Conservation (phyloP, 2,329 filamentous ascomycete genomes). For the Massarina eburnea region DNA sequence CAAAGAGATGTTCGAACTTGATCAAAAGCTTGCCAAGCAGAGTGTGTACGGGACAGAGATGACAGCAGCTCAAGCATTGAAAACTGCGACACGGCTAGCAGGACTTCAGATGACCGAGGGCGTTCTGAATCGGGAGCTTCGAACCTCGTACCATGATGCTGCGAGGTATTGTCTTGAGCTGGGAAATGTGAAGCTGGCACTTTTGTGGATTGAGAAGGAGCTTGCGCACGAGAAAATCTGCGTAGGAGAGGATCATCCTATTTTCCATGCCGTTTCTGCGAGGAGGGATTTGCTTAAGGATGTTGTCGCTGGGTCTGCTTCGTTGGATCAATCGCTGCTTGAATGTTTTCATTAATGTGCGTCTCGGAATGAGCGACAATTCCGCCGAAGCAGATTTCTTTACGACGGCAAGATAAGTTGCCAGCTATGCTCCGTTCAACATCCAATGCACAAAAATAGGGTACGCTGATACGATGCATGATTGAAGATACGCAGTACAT, state of each 20-base stretch:
- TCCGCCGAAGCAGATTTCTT: too few relatives aligned
- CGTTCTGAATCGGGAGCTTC: slow-evolving; percentile 6
- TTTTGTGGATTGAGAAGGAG: slow-evolving; percentile 12
- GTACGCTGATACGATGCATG: too few relatives aligned
- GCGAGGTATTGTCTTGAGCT: slow-evolving; percentile 7
- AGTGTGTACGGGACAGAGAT: slow-evolving; percentile 7
- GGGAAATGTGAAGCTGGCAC: slow-evolving; percentile 7
- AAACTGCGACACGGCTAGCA: slow-evolving; percentile 7
- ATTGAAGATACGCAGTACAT: too few relatives aligned
- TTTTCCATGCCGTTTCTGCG: background rate
- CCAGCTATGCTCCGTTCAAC: too few relatives aligned
- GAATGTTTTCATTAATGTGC: slow-evolving; percentile 5
- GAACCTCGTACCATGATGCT: slow-evolving; percentile 11
- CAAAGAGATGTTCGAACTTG: slow-evolving; percentile 7
- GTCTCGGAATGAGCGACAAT: too few relatives aligned
- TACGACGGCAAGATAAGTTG: too few relatives aligned
- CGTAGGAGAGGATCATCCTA: slow-evolving; percentile 12
- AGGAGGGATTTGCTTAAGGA: slow-evolving; percentile 2
- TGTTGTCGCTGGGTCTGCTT: background rate
- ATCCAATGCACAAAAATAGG: too few relatives aligned
- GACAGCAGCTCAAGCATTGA: slow-evolving; percentile 7
- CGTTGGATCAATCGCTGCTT: slow-evolving; percentile 1
- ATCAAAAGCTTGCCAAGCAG: slow-evolving; percentile 9
- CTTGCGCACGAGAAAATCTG: slow-evolving; percentile 5
- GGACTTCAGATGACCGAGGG: slow-evolving; percentile 8